Evolutionary conservation across 116 monocot genomes (phyloP).

Genomic region (Cymodocea nodosa): DNA sequence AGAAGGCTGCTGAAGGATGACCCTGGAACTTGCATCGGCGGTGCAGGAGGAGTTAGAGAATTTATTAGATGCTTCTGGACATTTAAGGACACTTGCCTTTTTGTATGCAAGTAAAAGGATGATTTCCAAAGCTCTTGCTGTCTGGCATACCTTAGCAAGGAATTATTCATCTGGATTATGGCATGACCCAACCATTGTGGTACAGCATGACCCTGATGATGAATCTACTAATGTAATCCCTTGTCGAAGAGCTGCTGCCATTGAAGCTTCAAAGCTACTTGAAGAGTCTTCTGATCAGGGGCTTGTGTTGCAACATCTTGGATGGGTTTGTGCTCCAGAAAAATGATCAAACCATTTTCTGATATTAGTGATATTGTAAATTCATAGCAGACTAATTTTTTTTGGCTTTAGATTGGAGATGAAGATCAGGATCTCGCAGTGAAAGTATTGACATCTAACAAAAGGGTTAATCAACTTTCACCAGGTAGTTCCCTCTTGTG

Average conservation of each 20-base stretch:
- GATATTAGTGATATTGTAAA: neutral
- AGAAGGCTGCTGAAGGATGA: slow-evolving; percentile 50
- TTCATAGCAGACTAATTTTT: neutral
- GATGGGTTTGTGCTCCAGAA: slow-evolving; percentile 59
- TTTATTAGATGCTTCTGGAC: slow-evolving; percentile 84
- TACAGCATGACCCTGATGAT: slow-evolving; percentile 9
- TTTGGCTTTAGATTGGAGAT: slow-evolving; percentile 59
- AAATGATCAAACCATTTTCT: slow-evolving; percentile 1
- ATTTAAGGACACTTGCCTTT: slow-evolving; percentile 96
- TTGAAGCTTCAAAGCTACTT: slow-evolving; percentile 91
- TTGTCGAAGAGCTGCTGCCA: slow-evolving; percentile 50
- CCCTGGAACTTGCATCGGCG: slow-evolving; percentile 47
- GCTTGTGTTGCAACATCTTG: slow-evolving; percentile 78
- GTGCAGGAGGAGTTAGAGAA: slow-evolving; percentile 99
- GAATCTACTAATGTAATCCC: slow-evolving; percentile 18
- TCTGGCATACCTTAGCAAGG: slow-evolving; percentile 81
- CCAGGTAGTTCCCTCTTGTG: slow-evolving; percentile 42
- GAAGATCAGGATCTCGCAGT: slow-evolving; percentile 80
- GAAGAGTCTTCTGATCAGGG: slow-evolving; percentile 79
- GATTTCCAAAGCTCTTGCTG: slow-evolving; percentile 73
- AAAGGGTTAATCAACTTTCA: slow-evolving; percentile 56
- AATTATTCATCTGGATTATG: slow-evolving; percentile 77
- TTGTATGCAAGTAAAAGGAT: slow-evolving; percentile 96
- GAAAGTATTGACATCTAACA: slow-evolving; percentile 77
- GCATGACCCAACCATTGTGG: slow-evolving; percentile 30